Base-by-base conservation (phyloP, 495 filamentous ascomycete genomes). In the Neurospora sp. region DNA sequence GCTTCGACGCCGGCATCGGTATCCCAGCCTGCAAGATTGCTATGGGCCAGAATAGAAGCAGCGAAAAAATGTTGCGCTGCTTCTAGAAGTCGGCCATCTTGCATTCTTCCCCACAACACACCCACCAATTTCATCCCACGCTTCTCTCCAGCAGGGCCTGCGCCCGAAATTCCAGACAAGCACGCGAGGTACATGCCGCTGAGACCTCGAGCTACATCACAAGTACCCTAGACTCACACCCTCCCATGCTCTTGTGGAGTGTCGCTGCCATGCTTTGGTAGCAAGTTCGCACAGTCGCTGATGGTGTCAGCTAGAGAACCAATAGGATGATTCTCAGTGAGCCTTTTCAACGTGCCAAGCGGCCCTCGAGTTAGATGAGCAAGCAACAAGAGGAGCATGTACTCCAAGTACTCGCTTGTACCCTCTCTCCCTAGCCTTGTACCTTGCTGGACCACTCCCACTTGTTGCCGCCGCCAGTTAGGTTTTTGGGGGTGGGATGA, bases 321-420 rank as follows among this genome's bases (percentile, higher is more conserved):
- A 81, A 81, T 81, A 48, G 75, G 79, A 75, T 72, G 39, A 71
- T 70, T 76, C 59, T 73, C 70, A 75, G 76, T 81, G 77, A 78
- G 70, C 40, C 69, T 76, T 66, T 79, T 77, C 72, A 46, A 74
- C 39, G 71, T 77, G 73, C 73, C 74, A 73, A 75, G 73, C 40
- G 23, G 14, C 70, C 40, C 41, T 44, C 62, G 59, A 42, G 44
- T 39, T 39, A 44, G 54, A 48, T 72, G 46, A 71, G 54, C 54
- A 66, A 66, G 54, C 54, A 66, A 66, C 54, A 62, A 62, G 11
- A 62, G 27, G 54, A 16, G 35, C 27, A 35, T 5, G 31, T 66
- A 66, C 27, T 37, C 27, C 54, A 66, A 35, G 54, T 66, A 66
- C 54, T 16, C 3, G 6, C 27, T 14, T 31, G 54, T 66, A 66